These are phyloP conservation scores for Areca catechu DNA, from an alignment of 176 grass and related monocot genomes.

Conservation along the genomic window DNA sequence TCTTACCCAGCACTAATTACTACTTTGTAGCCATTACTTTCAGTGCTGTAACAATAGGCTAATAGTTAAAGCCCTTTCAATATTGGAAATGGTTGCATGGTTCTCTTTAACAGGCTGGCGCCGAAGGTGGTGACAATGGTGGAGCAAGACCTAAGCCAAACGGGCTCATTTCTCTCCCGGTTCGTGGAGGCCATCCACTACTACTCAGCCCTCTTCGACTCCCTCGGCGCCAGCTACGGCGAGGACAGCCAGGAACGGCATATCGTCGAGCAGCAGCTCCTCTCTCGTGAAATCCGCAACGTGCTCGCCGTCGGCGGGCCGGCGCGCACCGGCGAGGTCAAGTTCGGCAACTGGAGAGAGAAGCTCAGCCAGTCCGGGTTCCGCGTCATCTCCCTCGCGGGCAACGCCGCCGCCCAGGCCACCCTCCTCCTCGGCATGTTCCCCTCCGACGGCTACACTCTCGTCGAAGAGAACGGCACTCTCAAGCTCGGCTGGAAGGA, in stretches of 20 bases:
- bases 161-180: conserved; percentile 72
- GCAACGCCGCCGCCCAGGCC: conserved; percentile 80
- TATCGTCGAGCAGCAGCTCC: conserved; percentile 88
- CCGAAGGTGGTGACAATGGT: conserved; percentile 99
- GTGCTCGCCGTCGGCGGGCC: conserved; percentile 84
- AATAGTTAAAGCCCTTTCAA: no score
- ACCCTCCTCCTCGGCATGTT: conserved; percentile 91
- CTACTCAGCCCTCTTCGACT: conserved; percentile 97
- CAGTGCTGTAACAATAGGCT: no score
- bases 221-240: conserved; percentile 82
- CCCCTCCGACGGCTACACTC: conserved; percentile 85
- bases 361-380: conserved; percentile 79
- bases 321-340: conserved; percentile 58
- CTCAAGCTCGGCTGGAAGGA: conserved; percentile 98
- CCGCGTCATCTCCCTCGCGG: conserved; percentile 53
- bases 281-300: conserved; percentile 88
- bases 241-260: conserved; percentile 88
- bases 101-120: conserved; percentile 40
- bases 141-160: conserved; percentile 94
- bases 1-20: no score
- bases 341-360: conserved; percentile 84
- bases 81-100: no score
- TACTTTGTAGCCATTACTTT: no score
- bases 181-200: conserved; percentile 99
- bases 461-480: conserved; percentile 80